phyloP scores from a whole-genome alignment of 176 grass and related monocot genomes.

The Musa schizocarpa region DNA sequence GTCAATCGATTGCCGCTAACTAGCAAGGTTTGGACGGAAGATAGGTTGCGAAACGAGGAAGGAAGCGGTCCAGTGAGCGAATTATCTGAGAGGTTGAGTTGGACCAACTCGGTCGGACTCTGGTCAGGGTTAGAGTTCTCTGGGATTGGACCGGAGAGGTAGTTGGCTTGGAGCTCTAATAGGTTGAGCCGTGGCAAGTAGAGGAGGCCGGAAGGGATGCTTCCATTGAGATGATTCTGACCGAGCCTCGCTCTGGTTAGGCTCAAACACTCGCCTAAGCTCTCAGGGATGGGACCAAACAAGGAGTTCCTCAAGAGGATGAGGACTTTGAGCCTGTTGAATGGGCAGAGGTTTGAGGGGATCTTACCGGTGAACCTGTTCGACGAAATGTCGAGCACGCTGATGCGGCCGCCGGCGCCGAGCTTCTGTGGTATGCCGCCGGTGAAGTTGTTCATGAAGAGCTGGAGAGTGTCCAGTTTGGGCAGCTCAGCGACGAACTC shows the following conservation, averaged over 20 bases:
- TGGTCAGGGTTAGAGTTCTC: conserved; percentile 14
- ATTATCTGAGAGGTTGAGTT: conserved; percentile 88
- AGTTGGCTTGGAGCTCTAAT: conserved; percentile 94
- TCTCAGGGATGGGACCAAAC: conserved; percentile 65
- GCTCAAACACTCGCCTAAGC: conserved; percentile 59
- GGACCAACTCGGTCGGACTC: conserved; percentile 41
- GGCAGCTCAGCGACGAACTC: conserved; percentile 57
- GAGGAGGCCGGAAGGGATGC: conserved; percentile 58
- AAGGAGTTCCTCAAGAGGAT: conserved; percentile 91
- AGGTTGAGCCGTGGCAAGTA: conserved; percentile 75
- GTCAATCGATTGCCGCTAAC: conserved; percentile 44
- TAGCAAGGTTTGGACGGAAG: conserved; percentile 59
- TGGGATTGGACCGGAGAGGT: conserved; percentile 56
- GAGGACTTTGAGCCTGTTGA: conserved; percentile 44
- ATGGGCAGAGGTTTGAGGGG: conserved; percentile 50
- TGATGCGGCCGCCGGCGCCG: conserved; percentile 39
- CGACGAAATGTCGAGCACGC: conserved; percentile 68
- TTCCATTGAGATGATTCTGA: conserved; percentile 96
- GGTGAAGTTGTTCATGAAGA: conserved; percentile 99
- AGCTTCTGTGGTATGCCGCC: conserved; percentile 47
- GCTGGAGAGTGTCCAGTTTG: conserved; percentile 64
- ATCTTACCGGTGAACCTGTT: conserved; percentile 72
- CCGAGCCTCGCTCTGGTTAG: conserved; percentile 78
- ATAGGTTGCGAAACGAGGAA: conserved; percentile 39
- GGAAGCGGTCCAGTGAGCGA: conserved; percentile 61